Evolutionary conservation across 495 filamentous ascomycete species (phyloP).

Genomic region (Podospora australis): DNA sequence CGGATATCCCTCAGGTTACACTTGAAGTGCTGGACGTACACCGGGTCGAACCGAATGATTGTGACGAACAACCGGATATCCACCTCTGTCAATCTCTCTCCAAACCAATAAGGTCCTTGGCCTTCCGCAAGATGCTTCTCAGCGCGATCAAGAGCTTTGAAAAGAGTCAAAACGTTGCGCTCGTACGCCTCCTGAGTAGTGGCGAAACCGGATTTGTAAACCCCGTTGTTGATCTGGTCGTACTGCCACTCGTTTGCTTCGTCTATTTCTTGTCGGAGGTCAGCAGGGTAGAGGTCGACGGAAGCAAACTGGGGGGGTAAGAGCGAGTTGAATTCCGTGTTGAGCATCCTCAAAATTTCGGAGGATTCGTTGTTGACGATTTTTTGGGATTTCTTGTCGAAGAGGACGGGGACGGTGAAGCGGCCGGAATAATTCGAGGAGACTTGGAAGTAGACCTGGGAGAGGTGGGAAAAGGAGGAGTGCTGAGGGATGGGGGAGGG

Average conservation of each 20-base stretch:
- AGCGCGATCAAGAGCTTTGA: constrained; percentile 55
- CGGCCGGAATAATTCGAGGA: constrained; percentile 64
- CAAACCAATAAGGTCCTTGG: constrained; percentile 57
- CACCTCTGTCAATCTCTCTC: constrained; percentile 58
- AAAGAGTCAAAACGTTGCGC: constrained; percentile 51
- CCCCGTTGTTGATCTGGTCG: constrained; percentile 59
- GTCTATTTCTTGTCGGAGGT: constrained; percentile 52
- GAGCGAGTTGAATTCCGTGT: constrained; percentile 53
- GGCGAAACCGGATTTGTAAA: constrained; percentile 67
- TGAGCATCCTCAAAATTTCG: constrained; percentile 74
- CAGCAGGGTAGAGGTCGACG: constrained; percentile 51
- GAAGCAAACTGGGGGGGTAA: constrained; percentile 42
- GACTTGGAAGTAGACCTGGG: constrained; percentile 65
- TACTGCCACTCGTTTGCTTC: constrained; percentile 61
- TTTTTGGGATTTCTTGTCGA: constrained; percentile 62
- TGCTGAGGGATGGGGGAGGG: constrained; percentile 59
- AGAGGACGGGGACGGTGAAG: constrained; percentile 75
- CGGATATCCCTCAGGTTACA: constrained; percentile 67
- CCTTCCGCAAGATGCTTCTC: constrained; percentile 49
- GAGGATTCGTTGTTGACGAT: constrained; percentile 83
- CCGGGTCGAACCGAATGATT: constrained; percentile 59
- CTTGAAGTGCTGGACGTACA: constrained; percentile 62
- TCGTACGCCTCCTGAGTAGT: constrained; percentile 59
- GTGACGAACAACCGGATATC: constrained; percentile 61
- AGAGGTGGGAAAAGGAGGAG: constrained; percentile 51